Evolutionary conservation across 495 filamentous ascomycete genomes (phyloP), one percentile per base, ranked within the genome.

Genomic region (Penicillium cosmopolitanum): DNA sequence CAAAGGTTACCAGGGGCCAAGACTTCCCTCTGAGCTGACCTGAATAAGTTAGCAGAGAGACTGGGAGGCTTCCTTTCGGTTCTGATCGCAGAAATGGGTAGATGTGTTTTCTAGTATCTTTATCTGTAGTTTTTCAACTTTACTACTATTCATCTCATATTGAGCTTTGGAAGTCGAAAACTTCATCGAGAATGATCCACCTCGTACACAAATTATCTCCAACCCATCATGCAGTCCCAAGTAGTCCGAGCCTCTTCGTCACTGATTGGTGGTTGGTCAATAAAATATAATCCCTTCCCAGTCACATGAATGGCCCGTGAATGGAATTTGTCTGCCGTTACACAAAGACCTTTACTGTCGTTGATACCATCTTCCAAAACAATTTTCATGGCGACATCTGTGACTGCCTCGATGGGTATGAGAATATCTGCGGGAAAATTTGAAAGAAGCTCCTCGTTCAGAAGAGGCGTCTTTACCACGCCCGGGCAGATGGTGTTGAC

Each of bases 401-500:
- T 40, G 0, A 68, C 57, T 15, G 36, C n/a, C 6, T 57, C 50
- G 6, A 61, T 35, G 3, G 60, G 40, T 25, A 68, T 66, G 6
- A 58, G 35, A 7, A 50, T 18, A 5, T 61, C 31, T 5, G 28
- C 7, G 1, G 56, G 60, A 11, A 63, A 68, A 2, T 42, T n/a
- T 9, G 56, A 21, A n/a, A 48, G 28, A 25, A 62, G 48, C 13
- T 43, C 42, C 11, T 34, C 35, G 21, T 47, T 51, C 8, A 68
- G 7, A 6, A 68, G 50, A 2, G 60, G 54, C 2, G 63, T 66
- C 34, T 58, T 33, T 7, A 66, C 66, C 7, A 62, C 48, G 0
- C 60, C 63, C 1, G 63, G 66, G 31, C 66, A 68, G 31, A 68
- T 51, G 18, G 66, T 55, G 21, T 66, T 68, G 1, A 66, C 55